These are phyloP conservation scores for Plasmodium malariae DNA, from an alignment of 169 alveolate species.

Conservation along the genomic window DNA sequence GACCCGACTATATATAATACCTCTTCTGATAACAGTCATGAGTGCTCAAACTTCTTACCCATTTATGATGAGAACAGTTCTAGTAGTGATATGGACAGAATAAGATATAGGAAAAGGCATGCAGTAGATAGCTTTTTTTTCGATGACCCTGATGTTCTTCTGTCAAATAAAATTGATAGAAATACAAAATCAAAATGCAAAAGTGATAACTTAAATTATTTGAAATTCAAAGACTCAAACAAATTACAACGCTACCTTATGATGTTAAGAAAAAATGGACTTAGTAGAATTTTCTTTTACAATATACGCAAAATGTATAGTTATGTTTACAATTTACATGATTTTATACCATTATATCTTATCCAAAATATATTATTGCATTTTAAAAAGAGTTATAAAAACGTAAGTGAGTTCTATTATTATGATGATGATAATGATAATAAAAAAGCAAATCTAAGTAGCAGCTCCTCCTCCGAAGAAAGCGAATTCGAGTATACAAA, in stretches of 20 bases:
- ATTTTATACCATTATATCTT: slow-evolving; percentile 37
- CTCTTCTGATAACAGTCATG: slow-evolving; percentile 29
- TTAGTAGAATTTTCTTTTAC: slow-evolving; percentile 13
- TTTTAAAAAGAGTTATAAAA: slow-evolving; percentile 6
- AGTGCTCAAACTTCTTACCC: not conserved
- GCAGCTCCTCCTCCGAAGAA: not conserved
- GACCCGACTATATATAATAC: not conserved
- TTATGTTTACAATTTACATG: slow-evolving; percentile 54
- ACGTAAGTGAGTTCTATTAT: slow-evolving; percentile 22
- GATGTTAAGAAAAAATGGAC: slow-evolving; percentile 11
- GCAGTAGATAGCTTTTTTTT: not conserved
- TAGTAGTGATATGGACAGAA: slow-evolving; percentile 24
- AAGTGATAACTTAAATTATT: not conserved
- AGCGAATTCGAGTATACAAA: slow-evolving; percentile 43
- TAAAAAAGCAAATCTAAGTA: too few species aligned
- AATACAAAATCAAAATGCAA: not conserved
- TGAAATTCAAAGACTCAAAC: slow-evolving; percentile 29
- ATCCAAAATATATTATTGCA: slow-evolving; percentile 44
- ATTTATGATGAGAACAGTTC: slow-evolving; percentile 16
- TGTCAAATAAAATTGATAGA: slow-evolving; percentile 9
- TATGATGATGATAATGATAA: slow-evolving; percentile 10
- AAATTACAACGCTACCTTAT: slow-evolving; percentile 44
- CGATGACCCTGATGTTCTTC: slow-evolving; percentile 1
- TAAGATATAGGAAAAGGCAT: not conserved
- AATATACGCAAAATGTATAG: slow-evolving; percentile 32